phyloP scores from a whole-genome alignment of 257 asterid species.

The Solanum ossicruentum region DNA sequence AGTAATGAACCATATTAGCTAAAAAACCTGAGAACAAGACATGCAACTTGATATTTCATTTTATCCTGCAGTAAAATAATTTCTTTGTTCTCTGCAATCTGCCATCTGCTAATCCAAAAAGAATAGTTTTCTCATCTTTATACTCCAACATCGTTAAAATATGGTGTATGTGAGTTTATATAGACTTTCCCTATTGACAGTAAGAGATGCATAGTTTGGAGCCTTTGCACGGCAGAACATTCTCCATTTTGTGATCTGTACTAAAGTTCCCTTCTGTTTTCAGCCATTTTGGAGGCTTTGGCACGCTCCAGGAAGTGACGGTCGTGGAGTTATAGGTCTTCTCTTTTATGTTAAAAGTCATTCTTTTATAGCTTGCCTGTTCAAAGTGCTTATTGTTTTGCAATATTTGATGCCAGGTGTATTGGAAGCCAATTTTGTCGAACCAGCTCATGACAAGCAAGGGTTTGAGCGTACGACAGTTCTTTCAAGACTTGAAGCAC shows the following conservation, averaged over 20 bases:
- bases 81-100: background rate
- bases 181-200: background rate
- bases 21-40: background rate
- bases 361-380: background rate
- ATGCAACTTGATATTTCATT: background rate
- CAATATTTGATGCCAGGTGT: conserved; percentile 37
- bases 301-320: conserved; percentile 96
- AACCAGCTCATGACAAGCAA: conserved; percentile 99
- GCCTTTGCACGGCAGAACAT: background rate
- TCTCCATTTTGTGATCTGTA: background rate
- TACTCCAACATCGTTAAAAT: background rate
- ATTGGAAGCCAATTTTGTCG: conserved; percentile 94
- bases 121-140: background rate
- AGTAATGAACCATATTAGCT: background rate
- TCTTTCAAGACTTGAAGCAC: conserved; percentile 73
- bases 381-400: conserved; percentile 9
- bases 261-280: conserved; percentile 4
- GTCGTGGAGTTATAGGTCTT: conserved; percentile 98
- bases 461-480: conserved; percentile 92
- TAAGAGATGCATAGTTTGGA: background rate
- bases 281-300: conserved; percentile 99
- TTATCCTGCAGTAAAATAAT: background rate
- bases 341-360: background rate
- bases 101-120: background rate
- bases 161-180: background rate